Evolutionary conservation across 495 filamentous ascomycete species (phyloP), one percentile per base, ranked within the genome.

Genomic region (Cryomyces minteri): DNA sequence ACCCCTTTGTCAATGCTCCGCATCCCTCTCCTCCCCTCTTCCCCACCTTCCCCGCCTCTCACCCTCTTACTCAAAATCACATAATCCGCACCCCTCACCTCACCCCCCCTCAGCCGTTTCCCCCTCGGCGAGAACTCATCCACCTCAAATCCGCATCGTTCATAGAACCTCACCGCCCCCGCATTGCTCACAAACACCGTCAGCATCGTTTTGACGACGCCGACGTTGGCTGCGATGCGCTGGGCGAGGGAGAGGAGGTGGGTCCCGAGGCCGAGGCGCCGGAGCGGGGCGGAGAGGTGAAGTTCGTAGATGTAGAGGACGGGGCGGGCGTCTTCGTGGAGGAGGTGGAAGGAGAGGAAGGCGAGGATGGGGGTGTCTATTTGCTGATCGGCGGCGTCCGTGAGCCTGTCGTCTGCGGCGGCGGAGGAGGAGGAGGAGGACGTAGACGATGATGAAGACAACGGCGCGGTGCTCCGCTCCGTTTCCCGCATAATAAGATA

Each of bases 301-400:
- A 94, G 74, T 64, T 94, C 87, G 58, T 94, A 94, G 61, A 82
- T 81, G 52, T 93, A 94, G 4, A 88, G 51, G 5, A 92, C 82
- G 10, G 80, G 70, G 31, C 73, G 62, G 0, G 74, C 73, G 48
- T 80, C 81, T 53, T 94, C 87, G 49, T 80, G 77, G 6, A 82
- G 87, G 4, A 83, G 73, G 81, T 88, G 84, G 54, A 90, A 76
- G 4, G 84, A 88, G 1, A 79, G 64, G 48, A 92, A 94, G 0
- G 76, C 87, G 4, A 51, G 7, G 9, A 61, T 43, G 6, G 33
- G 32, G 34, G 9, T 12, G 34, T 12, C 12, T 12, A 1, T 30
- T 25, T 33, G 14, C 12, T 30, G 31, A 9, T 43, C 25, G 4
- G 39, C n/a, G n/a, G 10, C 11, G 38, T 31, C 31, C 1, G 18